Evolutionary conservation across 164 flowering plant genomes (phyloP), one percentile per base, ranked within the genome.

Genomic region (Vitis labrusca): DNA sequence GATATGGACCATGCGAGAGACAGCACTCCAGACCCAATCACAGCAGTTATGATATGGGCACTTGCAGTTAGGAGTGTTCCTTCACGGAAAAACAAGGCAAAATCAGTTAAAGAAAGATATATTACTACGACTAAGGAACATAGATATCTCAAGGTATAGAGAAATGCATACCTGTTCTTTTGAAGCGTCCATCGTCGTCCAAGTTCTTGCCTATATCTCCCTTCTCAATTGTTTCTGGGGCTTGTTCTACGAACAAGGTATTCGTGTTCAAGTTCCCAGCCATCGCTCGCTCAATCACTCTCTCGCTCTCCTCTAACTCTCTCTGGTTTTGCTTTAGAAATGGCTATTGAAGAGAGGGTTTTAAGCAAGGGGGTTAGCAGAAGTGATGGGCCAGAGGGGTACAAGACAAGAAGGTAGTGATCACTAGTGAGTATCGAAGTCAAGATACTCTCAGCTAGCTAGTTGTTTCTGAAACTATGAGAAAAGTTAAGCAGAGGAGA

Each of bases 31-130:
- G 99, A 95, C 44, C 99, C 99, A 37, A 95, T 95, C 58, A 95
- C 99, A 0, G 99, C 98, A 1, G 99, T 95, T 50, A 95, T 91
- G 6, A 95, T 92, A 66, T 95, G 99, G 2, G 98, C 97, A 75
- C 98, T 93, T 10, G 98, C 98, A n/a, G 98, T 93, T 67, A 87
- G 1, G 83, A 88, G 69, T 0, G 96, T 89, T 56, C 99, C 99
- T 94, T 66, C 64, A 78, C n/a, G 13, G 49, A 9, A 10, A 15
- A 58, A 3, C 44, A 71, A 60, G 29, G 15, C 30, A 72, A 9
- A 49, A 58, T 29, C 50, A 50, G 61, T 3, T 61, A 15, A n/a
- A 47, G 53, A 14, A 54, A 57, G n/a, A 47, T 12, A 58, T 37
- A 37, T 37, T 37, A 37, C 2, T 6, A 2, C 44, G 44, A 23